phyloP scores from a whole-genome alignment of 768 basidiomycete species.

The Tubosaeta sp. region DNA sequence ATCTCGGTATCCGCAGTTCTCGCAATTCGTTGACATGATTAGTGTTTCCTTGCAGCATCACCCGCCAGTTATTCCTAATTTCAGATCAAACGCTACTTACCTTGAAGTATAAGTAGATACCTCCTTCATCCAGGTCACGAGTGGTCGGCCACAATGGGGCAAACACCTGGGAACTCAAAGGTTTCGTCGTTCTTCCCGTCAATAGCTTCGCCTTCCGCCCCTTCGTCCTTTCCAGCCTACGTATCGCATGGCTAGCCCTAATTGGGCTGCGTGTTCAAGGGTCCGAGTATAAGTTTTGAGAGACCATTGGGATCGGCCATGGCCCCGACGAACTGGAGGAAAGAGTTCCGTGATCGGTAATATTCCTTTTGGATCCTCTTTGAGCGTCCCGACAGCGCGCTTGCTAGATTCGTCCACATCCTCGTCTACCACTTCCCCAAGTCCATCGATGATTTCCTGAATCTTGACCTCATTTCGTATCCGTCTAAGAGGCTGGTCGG shows the following conservation, averaged over 20 bases:
- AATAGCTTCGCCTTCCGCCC: constrained; percentile 12
- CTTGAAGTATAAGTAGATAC: constrained; percentile 96
- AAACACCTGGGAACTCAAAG: constrained; percentile 80
- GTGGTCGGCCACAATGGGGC: constrained; percentile 79
- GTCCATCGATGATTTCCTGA: constrained; percentile 62
- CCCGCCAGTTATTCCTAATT: neutral
- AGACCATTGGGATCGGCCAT: constrained; percentile 94
- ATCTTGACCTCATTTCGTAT: constrained; percentile 80
- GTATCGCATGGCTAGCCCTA: constrained; percentile 59
- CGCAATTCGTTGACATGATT: constrained; percentile 98
- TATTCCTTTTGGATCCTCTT: constrained; percentile 55
- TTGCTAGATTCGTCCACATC: constrained; percentile 27
- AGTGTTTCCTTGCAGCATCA: constrained; percentile 67
- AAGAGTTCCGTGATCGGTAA: constrained; percentile 89
- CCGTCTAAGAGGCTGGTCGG: constrained; percentile 81
- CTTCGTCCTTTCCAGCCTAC: constrained; percentile 7
- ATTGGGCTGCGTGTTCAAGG: constrained; percentile 68
- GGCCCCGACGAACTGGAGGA: constrained; percentile 83
- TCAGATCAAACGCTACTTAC: constrained; percentile 31
- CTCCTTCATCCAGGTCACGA: constrained; percentile 93
- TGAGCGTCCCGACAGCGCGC: constrained; percentile 30
- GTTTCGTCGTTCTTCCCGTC: constrained; percentile 75
- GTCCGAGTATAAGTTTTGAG: constrained; percentile 79
- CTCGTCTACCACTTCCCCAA: constrained; percentile 62
- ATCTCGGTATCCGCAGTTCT: constrained; percentile 91